A percentile compares a stretch with the other conserved stretches of the same genome.
These are phyloP conservation scores for Xylaria venustula DNA, from an alignment of 495 filamentous ascomycete species.

Conservation along the genomic window DNA sequence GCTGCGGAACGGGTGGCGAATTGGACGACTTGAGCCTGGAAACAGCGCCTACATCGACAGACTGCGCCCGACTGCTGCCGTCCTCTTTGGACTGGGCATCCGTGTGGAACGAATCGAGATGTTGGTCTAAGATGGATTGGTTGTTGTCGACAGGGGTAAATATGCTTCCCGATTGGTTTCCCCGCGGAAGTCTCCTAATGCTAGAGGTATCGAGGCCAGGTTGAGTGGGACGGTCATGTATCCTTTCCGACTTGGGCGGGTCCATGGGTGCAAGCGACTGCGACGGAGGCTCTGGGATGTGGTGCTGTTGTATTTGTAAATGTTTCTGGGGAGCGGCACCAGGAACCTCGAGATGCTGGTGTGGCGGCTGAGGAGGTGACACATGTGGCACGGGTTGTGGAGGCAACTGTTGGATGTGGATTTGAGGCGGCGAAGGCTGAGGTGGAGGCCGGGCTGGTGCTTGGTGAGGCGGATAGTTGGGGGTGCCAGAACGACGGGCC, in stretches of 20 bases:
- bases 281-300: constrained; percentile 28
- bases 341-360: constrained; percentile 43
- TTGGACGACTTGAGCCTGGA: constrained; percentile 39
- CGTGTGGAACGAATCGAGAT: constrained; percentile 63
- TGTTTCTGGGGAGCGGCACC: constrained; percentile 40
- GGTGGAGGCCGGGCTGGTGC: constrained; percentile 17
- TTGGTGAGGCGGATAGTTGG: constrained; percentile 46
- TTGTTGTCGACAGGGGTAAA: constrained; percentile 96
- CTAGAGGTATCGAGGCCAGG: constrained; percentile 43
- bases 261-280: constrained; percentile 42
- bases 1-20: constrained; percentile 52
- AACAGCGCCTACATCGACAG: constrained; percentile 60
- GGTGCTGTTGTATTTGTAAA: constrained; percentile 27
- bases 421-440: constrained; percentile 37
- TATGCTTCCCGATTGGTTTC: constrained; percentile 78
- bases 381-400: constrained; percentile 53
- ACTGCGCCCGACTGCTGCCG: constrained; percentile 54
- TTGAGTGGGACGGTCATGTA: constrained; percentile 34
- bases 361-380: constrained; percentile 33
- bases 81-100: constrained; percentile 45
- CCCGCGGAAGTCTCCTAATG: constrained; percentile 70
- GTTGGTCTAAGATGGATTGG: constrained; percentile 80
- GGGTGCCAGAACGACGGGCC: constrained; percentile 59
- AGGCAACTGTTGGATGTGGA: constrained; percentile 44
- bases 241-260: constrained; percentile 43